Evolutionary conservation across 371 early-diverging fungal species (phyloP), one percentile per base, ranked within the genome.

Genomic region (Mucor velutinosus): DNA sequence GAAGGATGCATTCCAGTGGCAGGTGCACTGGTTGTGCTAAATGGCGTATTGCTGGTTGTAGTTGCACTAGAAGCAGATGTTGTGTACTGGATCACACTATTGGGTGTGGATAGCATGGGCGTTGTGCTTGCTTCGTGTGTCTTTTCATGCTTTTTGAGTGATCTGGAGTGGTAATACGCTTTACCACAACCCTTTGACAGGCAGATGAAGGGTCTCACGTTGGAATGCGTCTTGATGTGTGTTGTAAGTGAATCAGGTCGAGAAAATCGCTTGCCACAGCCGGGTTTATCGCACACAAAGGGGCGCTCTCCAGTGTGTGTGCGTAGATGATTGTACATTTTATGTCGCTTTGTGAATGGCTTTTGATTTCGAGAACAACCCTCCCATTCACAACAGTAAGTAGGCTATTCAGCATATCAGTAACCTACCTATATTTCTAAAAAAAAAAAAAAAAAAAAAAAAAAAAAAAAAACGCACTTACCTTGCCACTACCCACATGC

Each of bases 311-410:
- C 94, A 29, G 94, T 93, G 74, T 96, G 96, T 29, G 93, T 93
- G 15, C 97, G 90, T 72, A 92, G 71, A 72, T 96, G 97, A 67
- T 95, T 94, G 61, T 88, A 90, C 87, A 95, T 92, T 76, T 94
- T 94, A 79, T 96, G 96, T 12, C 96, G 82, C 72, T 96, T 95
- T 32, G 92, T 86, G 74, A 96, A 96, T 7, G 95, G 93, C 69
- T 88, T 87, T 67, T 84, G 81, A 64, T 80, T 78, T 49, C 96
- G 88, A 33, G 84, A 81, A 73, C 96, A 96, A 27, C 86, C 90
- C 62, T 86, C 82, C 96, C 96, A 96, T 58, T 83, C 82, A 74
- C 96, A 96, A 53, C 81, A 82, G 76, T 96, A 96, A 47, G 85
- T 86, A 61, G 92, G 80, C 82, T 88, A 56, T 35, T 41, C 47